These are phyloP conservation scores for Plantago coronopus DNA, from an alignment of 305 asterid genomes.

Conservation along the genomic window DNA sequence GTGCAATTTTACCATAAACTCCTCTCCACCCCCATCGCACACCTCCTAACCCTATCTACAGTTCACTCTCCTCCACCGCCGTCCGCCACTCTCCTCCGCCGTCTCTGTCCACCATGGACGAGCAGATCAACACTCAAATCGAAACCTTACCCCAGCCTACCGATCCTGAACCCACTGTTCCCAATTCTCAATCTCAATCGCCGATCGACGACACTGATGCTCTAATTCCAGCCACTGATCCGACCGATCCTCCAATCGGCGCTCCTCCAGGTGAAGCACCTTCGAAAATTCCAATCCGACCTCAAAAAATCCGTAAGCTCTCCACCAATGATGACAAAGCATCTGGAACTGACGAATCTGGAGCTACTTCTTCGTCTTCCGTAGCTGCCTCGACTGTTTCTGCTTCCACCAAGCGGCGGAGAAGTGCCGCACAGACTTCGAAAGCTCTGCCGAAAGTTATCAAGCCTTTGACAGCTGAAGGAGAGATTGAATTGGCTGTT, in stretches of 20 bases:
- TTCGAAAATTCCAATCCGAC: constrained; percentile 65
- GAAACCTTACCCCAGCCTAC: constrained; percentile 23
- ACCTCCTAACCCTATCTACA: background rate
- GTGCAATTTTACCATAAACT: constrained; percentile 12
- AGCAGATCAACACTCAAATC: constrained; percentile 29
- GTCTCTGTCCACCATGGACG: constrained; percentile 34
- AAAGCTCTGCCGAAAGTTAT: constrained; percentile 54
- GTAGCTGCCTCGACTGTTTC: constrained; percentile 21
- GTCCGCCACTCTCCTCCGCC: constrained; percentile 2
- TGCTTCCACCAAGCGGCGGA: constrained; percentile 40
- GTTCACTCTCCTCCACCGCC: constrained; percentile 5
- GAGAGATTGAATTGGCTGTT: constrained; percentile 62
- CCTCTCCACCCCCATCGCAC: background rate
- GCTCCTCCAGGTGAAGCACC: constrained; percentile 30
- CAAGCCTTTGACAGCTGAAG: constrained; percentile 61
- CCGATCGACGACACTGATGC: background rate
- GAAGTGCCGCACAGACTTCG: constrained; percentile 46
- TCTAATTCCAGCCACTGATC: background rate
- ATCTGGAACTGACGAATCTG: constrained; percentile 23
- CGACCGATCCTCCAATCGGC: constrained; percentile 7
- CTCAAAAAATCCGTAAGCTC: constrained; percentile 55
- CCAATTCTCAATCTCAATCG: constrained; percentile 22
- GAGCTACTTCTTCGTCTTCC: constrained; percentile 31
- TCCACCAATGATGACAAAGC: constrained; percentile 19
- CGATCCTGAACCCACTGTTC: constrained; percentile 24